Evolutionary conservation across 331 rosid species (phyloP).

Genomic region (Saraca asoca): DNA sequence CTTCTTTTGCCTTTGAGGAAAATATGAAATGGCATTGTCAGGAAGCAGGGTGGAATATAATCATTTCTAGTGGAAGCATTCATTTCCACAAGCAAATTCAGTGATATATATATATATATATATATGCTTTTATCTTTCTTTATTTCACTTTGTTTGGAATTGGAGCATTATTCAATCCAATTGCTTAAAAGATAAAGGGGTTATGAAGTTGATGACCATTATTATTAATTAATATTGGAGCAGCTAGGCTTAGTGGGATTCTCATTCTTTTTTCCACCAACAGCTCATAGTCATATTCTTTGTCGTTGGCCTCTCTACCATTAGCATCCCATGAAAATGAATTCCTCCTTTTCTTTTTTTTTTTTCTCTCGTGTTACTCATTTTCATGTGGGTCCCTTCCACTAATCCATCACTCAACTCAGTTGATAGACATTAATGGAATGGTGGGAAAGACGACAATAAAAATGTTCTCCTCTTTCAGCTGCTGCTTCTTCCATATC

Average conservation of each 20-base stretch:
- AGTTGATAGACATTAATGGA: conserved; percentile 45
- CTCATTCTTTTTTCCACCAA: conserved; percentile 69
- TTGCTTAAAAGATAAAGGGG: conserved; percentile 17
- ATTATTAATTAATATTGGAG: conserved; percentile 42
- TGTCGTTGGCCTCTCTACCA: conserved; percentile 31
- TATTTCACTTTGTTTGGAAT: neutral
- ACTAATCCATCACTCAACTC: conserved; percentile 41
- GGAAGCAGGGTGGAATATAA: conserved; percentile 34
- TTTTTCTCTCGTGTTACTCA: conserved; percentile 20
- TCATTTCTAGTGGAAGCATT: neutral
- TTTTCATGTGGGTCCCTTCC: conserved; percentile 64
- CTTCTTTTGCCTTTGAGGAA: conserved; percentile 11
- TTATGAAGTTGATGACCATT: conserved; percentile 19
- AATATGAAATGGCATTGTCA: conserved; percentile 39
- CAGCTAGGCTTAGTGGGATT: conserved; percentile 62
- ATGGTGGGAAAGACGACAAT: conserved; percentile 27
- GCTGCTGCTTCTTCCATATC: conserved; percentile 27
- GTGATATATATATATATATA: too few species aligned
- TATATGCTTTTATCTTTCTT: neutral
- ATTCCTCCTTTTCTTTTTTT: conserved; percentile 12
- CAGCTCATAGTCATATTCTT: conserved; percentile 52
- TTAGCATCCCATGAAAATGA: neutral
- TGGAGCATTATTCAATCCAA: neutral
- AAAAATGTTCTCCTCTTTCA: conserved; percentile 36
- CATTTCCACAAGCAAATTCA: too few species aligned